Base-by-base conservation (phyloP, 2,329 filamentous ascomycete genomes). In the Peltaster fructicola region DNA sequence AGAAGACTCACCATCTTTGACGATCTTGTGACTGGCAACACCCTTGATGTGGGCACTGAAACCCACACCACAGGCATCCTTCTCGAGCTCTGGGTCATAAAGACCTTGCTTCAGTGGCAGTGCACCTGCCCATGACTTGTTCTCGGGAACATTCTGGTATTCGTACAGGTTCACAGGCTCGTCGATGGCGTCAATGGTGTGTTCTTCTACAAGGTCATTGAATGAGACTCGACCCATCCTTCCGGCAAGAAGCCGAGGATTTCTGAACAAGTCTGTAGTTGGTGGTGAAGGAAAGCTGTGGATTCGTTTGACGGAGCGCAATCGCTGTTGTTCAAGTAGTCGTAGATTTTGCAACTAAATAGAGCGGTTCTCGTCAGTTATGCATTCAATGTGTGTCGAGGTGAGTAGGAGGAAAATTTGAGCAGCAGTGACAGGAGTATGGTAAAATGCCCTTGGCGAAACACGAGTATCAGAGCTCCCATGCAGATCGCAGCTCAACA, bases 21-120 rank as follows among this genome's bases (percentile, higher is more conserved):
- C 77, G 48, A 95, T 95, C 53, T 95, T 98, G 67, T 95, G 88
- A 63, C 84, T 95, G 35, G 84, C 56, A 55, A 79, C 77, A 62
- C 88, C 88, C 65, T 95, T 95, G 57, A 95, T 95, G 55, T 95
- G 79, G 61, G 85, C 91, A 56, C 85, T 81, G 57, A 98, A 98
- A 53, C 88, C 88, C 47, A 98, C 88, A 78, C 88, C 88, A 51
- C 88, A 98, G 41, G 88, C 84, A 84, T 98, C 88, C 57, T 95
- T 95, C 60, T 95, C 88, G 37, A 90, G 71, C 52, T 74, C 72
- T 35, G 88, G 88, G 59, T 95, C 84, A 52, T 98, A 98, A 25
- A 98, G 71, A 65, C 85, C 88, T 73, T 95, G 85, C 72, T 91
- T 91, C 68, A 90, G 71, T 48, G 88, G 88, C 44, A 98, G 69